Base-by-base conservation (phyloP, 805 yeast species). In the Lipomyces kockii region DNA sequence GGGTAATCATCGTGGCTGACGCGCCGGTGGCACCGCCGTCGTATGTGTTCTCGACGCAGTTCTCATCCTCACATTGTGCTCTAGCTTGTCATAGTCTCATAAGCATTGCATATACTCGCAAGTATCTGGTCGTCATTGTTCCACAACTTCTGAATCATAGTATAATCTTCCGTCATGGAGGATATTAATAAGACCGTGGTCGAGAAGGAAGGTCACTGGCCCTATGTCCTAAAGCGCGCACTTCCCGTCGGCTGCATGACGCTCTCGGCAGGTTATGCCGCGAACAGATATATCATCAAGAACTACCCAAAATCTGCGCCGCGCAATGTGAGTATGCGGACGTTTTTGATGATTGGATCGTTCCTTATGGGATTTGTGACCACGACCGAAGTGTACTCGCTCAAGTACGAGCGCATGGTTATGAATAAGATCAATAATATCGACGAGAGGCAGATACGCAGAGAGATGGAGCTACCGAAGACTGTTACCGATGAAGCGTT, bases 401-500 rank as follows among this genome's bases (percentile, higher is more conserved):
- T 65, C 51, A 63, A 69, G 60, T 67, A 54, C 59, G 72, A 69
- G 59, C 65, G 69, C 27, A n/a, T 6, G 32, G 80, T 80, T 12
- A 63, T 69, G 63, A 25, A 52, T 25, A 61, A 57, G 57, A 80
- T 81, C n/a, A 65, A 67, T 64, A 72, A 68, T 61, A 61, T 77
- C 62, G 68, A 71, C 67, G 65, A 67, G 57, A 64, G 58, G 25
- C 66, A 63, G 61, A 27, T 22, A 27, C 49, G 27, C 29, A 43
- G 27, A 37, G 43, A 61, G 56, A 56, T 52, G 17, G 61, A 61
- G 52, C 55, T 69, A 35, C 72, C 72, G 20, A 51, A 56, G 53
- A 69, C 72, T 12, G 51, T 65, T 46, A 65, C 69, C 8, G 72
- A 69, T 58, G 53, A 62, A 27, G 62, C 58, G 9, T 29, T 69